These are phyloP conservation scores for Pholiota conissans DNA, from an alignment of 768 basidiomycete species.

Conservation along the genomic window DNA sequence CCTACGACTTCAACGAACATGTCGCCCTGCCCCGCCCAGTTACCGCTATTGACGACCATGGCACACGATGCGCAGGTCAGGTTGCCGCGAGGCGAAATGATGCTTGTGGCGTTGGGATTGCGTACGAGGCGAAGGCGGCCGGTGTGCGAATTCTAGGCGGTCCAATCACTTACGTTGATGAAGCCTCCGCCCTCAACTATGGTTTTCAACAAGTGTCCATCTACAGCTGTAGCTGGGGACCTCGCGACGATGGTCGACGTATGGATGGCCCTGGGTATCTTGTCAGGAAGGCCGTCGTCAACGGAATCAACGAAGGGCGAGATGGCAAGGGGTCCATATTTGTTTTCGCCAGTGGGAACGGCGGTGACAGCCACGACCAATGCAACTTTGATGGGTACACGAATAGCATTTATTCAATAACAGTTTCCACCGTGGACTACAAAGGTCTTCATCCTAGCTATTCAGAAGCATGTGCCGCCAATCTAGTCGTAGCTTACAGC, in stretches of 20 bases:
- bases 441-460: constrained; percentile 93
- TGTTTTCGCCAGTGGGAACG: constrained; percentile 97
- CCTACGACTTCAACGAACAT: constrained; percentile 96
- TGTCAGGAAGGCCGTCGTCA: constrained; percentile 89
- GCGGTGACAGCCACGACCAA: constrained; percentile 86
- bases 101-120: constrained; percentile 91
- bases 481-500: constrained; percentile 93
- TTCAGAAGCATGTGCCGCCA: constrained; percentile 93
- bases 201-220: constrained; percentile 89
- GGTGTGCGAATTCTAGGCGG: constrained; percentile 94
- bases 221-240: constrained; percentile 97
- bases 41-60: constrained; percentile 88
- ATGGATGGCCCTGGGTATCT: constrained; percentile 93
- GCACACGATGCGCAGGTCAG: constrained; percentile 96
- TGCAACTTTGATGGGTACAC: constrained; percentile 99
- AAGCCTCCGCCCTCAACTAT: constrained; percentile 92
- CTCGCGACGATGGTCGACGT: constrained; percentile 85
- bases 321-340: constrained; percentile 87
- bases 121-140: constrained; percentile 86
- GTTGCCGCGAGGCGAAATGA: constrained; percentile 90
- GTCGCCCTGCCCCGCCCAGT: constrained; percentile 80
- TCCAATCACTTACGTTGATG: constrained; percentile 90
- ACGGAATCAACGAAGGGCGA: constrained; percentile 88
- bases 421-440: constrained; percentile 88
- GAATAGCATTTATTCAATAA: constrained; percentile 94